phyloP scores from a whole-genome alignment of 176 grass and related monocot species.

The Phoenix dactylifera region DNA sequence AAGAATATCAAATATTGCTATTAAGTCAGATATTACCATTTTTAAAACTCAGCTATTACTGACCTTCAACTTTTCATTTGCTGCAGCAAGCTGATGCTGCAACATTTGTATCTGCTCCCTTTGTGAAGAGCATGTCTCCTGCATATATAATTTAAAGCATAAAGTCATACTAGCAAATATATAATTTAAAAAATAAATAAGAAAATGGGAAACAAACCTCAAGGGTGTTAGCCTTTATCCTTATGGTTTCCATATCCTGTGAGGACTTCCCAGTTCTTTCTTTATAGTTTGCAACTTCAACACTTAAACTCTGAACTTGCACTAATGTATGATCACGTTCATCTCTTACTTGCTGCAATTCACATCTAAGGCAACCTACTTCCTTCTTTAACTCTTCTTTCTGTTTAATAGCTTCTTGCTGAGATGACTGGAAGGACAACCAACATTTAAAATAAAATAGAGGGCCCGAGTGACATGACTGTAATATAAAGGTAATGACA shows the following conservation, averaged over 20 bases:
- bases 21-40: too few relatives aligned
- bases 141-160: not conserved
- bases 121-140: constrained; percentile 51
- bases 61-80: constrained; percentile 55
- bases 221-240: not conserved
- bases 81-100: constrained; percentile 40
- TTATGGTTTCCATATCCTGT: constrained; percentile 5
- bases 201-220: constrained; percentile 3
- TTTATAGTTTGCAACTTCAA: constrained; percentile 9
- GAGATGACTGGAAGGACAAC: constrained; percentile 16
- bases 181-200: not conserved
- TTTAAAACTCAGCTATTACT: not conserved
- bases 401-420: constrained; percentile 17
- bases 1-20: too few relatives aligned
- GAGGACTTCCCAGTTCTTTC: constrained; percentile 9
- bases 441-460: not conserved
- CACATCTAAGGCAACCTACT: constrained; percentile 17
- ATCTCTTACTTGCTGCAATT: constrained; percentile 21
- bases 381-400: constrained; percentile 27
- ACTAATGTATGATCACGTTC: constrained; percentile 13
- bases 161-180: not conserved
- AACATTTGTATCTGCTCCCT: constrained; percentile 38
- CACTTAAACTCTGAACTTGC: constrained; percentile 12
- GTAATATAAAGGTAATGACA: not conserved
- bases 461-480: too few relatives aligned